Evolutionary conservation across 148 eudicot genomes (phyloP).

Genomic region (Rhododendron ferrugineum): DNA sequence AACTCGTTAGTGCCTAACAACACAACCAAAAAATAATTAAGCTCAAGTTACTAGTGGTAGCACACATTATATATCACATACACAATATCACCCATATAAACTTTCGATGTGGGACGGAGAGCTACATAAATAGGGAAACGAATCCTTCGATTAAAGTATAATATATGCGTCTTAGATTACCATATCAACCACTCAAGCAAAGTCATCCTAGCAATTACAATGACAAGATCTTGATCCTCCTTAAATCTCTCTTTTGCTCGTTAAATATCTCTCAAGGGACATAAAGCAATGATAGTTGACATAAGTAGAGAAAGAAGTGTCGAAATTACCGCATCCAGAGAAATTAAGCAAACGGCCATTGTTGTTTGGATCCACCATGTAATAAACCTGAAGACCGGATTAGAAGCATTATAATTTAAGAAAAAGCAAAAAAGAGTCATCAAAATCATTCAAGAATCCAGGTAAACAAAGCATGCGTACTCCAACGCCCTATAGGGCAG

Average conservation of each 20-base stretch:
- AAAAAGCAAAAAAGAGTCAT: neutral
- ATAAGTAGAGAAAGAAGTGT: conserved; percentile 2
- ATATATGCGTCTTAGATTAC: neutral
- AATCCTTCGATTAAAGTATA: neutral
- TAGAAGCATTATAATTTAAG: neutral
- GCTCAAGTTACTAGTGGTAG: neutral
- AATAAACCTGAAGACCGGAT: conserved; percentile 59
- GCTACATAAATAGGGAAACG: neutral
- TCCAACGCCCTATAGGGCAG: neutral
- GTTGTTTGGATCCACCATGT: conserved; percentile 67
- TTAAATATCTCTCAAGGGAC: neutral
- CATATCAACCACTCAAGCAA: neutral
- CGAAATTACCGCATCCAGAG: conserved; percentile 83
- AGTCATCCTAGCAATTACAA: neutral
- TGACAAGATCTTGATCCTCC: neutral
- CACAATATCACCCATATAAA: neutral
- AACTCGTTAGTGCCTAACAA: too few relatives aligned
- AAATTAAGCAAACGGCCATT: conserved; percentile 67
- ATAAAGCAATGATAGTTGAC: neutral
- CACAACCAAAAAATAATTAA: neutral
- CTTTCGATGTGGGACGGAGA: neutral
- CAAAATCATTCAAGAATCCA: neutral
- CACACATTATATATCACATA: neutral
- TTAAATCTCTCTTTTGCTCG: neutral
- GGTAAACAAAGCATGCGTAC: neutral